Evolutionary conservation across 2,329 filamentous ascomycete genomes (phyloP).

Genomic region (Neodidymelliopsis sp.): DNA sequence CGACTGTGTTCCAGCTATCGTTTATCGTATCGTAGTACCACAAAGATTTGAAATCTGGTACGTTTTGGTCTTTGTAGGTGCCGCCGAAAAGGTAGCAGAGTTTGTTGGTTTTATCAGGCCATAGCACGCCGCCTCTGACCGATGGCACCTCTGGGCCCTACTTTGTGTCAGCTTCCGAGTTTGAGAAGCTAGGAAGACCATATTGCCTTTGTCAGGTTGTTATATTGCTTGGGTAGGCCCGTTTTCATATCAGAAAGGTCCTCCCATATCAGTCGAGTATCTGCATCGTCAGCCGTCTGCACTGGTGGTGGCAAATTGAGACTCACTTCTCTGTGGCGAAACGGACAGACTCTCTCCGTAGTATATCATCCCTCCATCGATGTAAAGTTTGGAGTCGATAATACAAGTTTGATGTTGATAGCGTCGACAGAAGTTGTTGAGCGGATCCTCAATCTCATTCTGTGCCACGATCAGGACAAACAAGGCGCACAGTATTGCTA

Average conservation of each 20-base stretch:
- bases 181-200: not conserved
- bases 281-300: not conserved
- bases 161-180: not conserved
- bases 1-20: slow-evolving; percentile 60
- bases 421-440: no score
- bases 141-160: slow-evolving; percentile 60
- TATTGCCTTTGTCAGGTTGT: not conserved
- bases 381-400: no score
- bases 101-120: slow-evolving; percentile 66
- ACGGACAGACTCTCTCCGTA: no score
- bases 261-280: not conserved
- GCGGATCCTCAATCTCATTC: no score
- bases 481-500: no score
- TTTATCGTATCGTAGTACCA: slow-evolving; percentile 63
- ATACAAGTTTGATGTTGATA: no score
- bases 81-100: slow-evolving; percentile 68
- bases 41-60: slow-evolving; percentile 49
- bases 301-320: no score
- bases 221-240: not conserved
- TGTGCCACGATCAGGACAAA: no score
- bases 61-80: slow-evolving; percentile 51
- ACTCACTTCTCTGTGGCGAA: no score
- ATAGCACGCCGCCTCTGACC: slow-evolving; percentile 56
- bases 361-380: no score
- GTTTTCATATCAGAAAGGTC: not conserved